Base-by-base conservation (phyloP, 148 eudicot species). In the Mesembryanthemum crystallinum region DNA sequence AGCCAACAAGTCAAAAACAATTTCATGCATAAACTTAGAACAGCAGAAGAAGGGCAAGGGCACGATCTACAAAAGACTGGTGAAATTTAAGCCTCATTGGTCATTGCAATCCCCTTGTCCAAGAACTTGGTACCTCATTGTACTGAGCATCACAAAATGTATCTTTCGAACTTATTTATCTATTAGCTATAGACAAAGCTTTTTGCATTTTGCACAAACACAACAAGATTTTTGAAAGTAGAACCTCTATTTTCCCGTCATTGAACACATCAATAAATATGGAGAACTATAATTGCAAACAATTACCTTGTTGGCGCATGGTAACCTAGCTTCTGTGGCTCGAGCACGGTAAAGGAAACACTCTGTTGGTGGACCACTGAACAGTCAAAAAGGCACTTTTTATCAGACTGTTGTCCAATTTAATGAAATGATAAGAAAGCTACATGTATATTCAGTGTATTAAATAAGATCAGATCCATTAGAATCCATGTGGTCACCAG, bases 311-410 rank as follows among this genome's bases (percentile, higher is more conserved):
- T 79, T 47, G 43, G 81, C 72, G 79, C 80, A 77, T 42, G 87
- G 87, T 77, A 90, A 68, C 66, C 73, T 80, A 75, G 85, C 84
- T 85, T 95, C 87, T 76, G 83, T 78, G 33, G 98, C 97, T 83
- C 98, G 89, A 54, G 91, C 97, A 71, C 89, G 98, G 77, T 88
- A 87, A 73, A 95, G n/a, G 75, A 86, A 89, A 80, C 98, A 92
- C 87, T 95, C 97, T 3, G 98, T 92, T 47, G 98, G 90, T 74
- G 98, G 98, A 73, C 98, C 98, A 43, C 98, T 94, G 92, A 45
- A 71, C 80, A 43, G 61, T 43, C 27, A 75, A 73, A 52, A 73
- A 17, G 8, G 68, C 43, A 68, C 47, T 15, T 47, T 67, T 54
- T 29, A 71, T 71, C 47, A 71, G 64, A 21, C 74, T 30, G 17